A percentile compares a stretch with the other conserved stretches of the same genome.
Evolutionary conservation across 2,329 filamentous ascomycete genomes (phyloP).

Genomic region (Microdochium nivale): DNA sequence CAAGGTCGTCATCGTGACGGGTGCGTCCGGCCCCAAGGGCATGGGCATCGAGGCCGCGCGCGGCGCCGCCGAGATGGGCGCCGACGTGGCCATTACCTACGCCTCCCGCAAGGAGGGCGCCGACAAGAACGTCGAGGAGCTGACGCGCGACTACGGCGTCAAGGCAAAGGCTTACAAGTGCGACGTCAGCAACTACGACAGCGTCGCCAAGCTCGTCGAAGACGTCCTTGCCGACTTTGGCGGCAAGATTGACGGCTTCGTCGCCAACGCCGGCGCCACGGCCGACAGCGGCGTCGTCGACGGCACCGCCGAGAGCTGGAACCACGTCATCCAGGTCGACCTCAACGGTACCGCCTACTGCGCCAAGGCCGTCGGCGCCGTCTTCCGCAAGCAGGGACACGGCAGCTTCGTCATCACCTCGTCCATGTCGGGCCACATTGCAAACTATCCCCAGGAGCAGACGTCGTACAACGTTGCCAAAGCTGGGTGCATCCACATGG

Average conservation of each 20-base stretch:
- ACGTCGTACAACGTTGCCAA: conserved; percentile 54
- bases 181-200: conserved; percentile 43
- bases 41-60: conserved; percentile 63
- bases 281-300: conserved; percentile 49
- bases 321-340: conserved; percentile 49
- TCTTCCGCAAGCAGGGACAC: conserved; percentile 52
- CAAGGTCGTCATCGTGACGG: conserved; percentile 63
- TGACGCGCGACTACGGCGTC: conserved; percentile 58
- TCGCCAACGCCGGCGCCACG: conserved; percentile 62
- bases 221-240: conserved; percentile 63
- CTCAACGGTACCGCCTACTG: conserved; percentile 60
- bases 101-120: conserved; percentile 61
- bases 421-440: conserved; percentile 57
- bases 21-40: conserved; percentile 60
- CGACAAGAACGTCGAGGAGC: conserved; percentile 55
- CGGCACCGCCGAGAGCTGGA: conserved; percentile 46
- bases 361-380: conserved; percentile 47
- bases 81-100: conserved; percentile 64
- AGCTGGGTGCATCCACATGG: conserved; percentile 34
- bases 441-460: conserved; percentile 58
- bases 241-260: conserved; percentile 63
- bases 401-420: conserved; percentile 57
- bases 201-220: conserved; percentile 43
- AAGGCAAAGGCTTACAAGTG: conserved; percentile 55
- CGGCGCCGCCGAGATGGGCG: conserved; percentile 63